These are phyloP conservation scores for Aureobasidium lini DNA, from an alignment of 2,329 filamentous ascomycete genomes.

Conservation along the genomic window DNA sequence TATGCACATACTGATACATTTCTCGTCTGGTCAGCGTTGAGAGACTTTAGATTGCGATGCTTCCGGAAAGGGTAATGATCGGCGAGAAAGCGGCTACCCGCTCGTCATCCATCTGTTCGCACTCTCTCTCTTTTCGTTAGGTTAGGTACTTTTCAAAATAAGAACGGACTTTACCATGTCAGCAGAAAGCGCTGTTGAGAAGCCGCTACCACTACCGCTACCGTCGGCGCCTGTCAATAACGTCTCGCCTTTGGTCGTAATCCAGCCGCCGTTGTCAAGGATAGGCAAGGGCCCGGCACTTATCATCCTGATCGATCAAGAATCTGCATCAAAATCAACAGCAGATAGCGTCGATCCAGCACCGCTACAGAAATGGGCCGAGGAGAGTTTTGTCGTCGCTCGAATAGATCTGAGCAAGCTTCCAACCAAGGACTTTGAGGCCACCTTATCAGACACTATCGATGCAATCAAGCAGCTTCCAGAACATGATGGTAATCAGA, in stretches of 20 bases:
- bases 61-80: too few relatives aligned
- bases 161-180: too few relatives aligned
- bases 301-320: constrained; percentile 36
- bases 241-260: neutral
- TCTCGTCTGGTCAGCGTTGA: too few relatives aligned
- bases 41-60: too few relatives aligned
- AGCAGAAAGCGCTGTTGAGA: neutral
- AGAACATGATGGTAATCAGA: constrained; percentile 32
- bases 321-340: constrained; percentile 23
- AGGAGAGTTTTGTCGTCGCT: constrained; percentile 59
- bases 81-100: too few relatives aligned
- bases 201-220: neutral
- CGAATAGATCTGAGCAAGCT: constrained; percentile 37
- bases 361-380: constrained; percentile 60
- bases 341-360: constrained; percentile 44
- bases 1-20: too few relatives aligned
- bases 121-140: too few relatives aligned
- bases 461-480: constrained; percentile 19
- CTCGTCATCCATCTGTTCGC: too few relatives aligned
- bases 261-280: constrained; percentile 41
- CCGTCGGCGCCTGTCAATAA: neutral
- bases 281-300: constrained; percentile 42
- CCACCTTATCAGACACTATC: constrained; percentile 20
- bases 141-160: too few relatives aligned
- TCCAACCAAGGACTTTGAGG: constrained; percentile 12